Evolutionary conservation across 2,329 filamentous ascomycete genomes (phyloP).

Genomic region (Geosmithia putterillii): DNA sequence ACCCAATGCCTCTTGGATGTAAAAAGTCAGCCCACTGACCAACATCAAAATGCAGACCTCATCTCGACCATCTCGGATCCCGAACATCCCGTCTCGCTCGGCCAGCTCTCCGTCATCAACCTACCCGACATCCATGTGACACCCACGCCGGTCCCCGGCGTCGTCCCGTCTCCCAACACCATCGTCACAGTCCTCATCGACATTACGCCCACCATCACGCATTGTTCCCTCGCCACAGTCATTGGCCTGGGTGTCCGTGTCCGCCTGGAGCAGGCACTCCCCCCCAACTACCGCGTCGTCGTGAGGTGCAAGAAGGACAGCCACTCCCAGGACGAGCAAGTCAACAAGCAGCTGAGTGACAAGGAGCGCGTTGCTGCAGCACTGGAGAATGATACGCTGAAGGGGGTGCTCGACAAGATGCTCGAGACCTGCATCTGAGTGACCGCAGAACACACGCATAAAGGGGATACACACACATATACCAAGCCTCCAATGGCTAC

Average conservation of each 20-base stretch:
- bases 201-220: constrained; percentile 91
- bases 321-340: constrained; percentile 88
- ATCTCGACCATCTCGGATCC: constrained; percentile 93
- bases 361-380: constrained; percentile 95
- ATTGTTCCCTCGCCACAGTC: constrained; percentile 92
- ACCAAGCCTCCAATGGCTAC: not conserved
- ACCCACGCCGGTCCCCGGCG: constrained; percentile 20
- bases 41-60: too few species aligned
- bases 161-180: constrained; percentile 32
- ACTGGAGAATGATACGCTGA: constrained; percentile 83
- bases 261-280: constrained; percentile 78
- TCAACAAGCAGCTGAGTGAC: constrained; percentile 92
- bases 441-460: not conserved
- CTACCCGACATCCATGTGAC: constrained; percentile 82
- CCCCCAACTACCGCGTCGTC: constrained; percentile 83
- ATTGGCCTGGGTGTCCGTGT: constrained; percentile 91
- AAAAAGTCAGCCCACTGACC: too few species aligned
- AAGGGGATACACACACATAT: not conserved
- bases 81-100: constrained; percentile 88
- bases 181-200: constrained; percentile 70
- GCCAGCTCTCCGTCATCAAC: constrained; percentile 87
- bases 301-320: constrained; percentile 91
- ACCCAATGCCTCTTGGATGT: too few species aligned
- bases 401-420: constrained; percentile 87
- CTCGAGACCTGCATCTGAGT: constrained; percentile 65